A percentile compares a stretch with the other conserved stretches of the same genome.
phyloP scores from a whole-genome alignment of 2,329 filamentous ascomycete species.

The Metarhizium rileyi region DNA sequence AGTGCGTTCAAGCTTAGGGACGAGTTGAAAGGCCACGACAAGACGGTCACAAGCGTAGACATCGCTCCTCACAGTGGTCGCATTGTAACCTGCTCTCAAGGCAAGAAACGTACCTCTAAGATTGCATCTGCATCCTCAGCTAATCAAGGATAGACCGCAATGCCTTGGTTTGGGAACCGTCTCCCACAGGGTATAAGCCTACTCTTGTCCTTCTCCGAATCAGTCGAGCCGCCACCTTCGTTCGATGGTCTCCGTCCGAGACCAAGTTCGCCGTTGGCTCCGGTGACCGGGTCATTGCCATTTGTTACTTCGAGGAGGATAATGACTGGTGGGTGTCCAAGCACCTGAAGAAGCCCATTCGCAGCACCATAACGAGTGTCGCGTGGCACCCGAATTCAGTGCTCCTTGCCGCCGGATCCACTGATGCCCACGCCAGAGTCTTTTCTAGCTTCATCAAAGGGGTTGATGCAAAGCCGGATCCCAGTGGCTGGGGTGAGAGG shows the following conservation, averaged over 20 bases:
- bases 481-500: slow-evolving; percentile 86
- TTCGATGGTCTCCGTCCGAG: slow-evolving; percentile 94
- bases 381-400: slow-evolving; percentile 98
- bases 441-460: slow-evolving; percentile 96
- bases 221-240: slow-evolving; percentile 91
- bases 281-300: slow-evolving; percentile 85
- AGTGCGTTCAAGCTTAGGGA: slow-evolving; percentile 75
- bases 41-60: slow-evolving; percentile 91
- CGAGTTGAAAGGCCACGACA: slow-evolving; percentile 93
- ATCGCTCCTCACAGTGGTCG: slow-evolving; percentile 84
- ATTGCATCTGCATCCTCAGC: background rate
- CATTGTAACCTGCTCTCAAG: slow-evolving; percentile 96
- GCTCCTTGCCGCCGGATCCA: slow-evolving; percentile 87
- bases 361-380: slow-evolving; percentile 90
- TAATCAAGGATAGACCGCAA: slow-evolving; percentile 63
- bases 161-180: slow-evolving; percentile 94
- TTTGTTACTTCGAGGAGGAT: slow-evolving; percentile 98
- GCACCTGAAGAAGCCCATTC: slow-evolving; percentile 97
- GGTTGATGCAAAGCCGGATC: slow-evolving; percentile 74
- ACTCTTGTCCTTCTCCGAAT: slow-evolving; percentile 95
- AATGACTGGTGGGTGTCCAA: slow-evolving; percentile 99
- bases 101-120: slow-evolving; percentile 32
- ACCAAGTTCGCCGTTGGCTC: slow-evolving; percentile 96
- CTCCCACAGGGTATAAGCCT: slow-evolving; percentile 87
- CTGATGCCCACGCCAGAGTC: slow-evolving; percentile 90